These are phyloP conservation scores for Plasmodium coatneyi DNA, from an alignment of 169 alveolate genomes.

Conservation along the genomic window DNA sequence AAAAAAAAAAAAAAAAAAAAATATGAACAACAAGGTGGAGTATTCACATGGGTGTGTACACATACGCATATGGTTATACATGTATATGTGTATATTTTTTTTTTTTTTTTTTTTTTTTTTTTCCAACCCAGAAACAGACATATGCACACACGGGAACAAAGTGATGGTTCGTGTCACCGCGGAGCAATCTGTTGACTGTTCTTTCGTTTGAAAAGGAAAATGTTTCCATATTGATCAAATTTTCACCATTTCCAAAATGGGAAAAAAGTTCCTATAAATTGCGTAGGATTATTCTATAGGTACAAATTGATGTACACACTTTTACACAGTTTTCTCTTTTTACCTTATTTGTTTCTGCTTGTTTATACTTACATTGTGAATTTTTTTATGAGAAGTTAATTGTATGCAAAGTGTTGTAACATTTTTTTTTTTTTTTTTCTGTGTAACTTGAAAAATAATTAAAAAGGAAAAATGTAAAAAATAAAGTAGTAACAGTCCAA, in stretches of 20 bases:
- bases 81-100: not conserved
- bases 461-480: conserved; percentile 7
- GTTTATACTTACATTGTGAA: not conserved
- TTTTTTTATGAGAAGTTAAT: not conserved
- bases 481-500: not conserved
- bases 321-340: conserved; percentile 35
- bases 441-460: not conserved
- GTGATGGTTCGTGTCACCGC: not conserved
- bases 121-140: not conserved
- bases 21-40: not conserved
- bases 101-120: conserved; percentile 27
- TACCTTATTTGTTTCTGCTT: conserved; percentile 13
- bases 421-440: not conserved
- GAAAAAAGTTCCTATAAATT: conserved; percentile 26
- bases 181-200: not conserved
- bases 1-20: conserved; percentile 11
- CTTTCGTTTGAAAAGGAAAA: conserved; percentile 3
- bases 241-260: not conserved
- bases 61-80: not conserved
- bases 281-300: conserved; percentile 46
- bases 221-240: not conserved
- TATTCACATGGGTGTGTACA: not conserved
- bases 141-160: conserved; percentile 24
- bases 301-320: conserved; percentile 17
- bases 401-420: not conserved